These are phyloP conservation scores for Vigna trinervia DNA, from an alignment of 306 rosid genomes.

Conservation along the genomic window DNA sequence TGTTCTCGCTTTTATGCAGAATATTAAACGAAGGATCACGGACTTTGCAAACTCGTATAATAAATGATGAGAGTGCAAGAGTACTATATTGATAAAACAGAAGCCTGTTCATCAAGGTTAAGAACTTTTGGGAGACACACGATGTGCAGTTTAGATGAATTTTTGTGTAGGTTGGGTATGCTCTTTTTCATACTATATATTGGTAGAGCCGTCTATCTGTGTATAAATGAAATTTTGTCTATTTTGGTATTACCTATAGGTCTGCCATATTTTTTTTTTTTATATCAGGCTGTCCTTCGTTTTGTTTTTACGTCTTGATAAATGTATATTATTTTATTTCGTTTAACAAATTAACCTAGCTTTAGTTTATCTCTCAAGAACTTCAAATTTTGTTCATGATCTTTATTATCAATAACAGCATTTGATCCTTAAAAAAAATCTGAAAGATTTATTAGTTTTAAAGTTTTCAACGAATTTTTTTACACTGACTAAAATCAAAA, in stretches of 20 bases:
- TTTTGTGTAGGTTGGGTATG: conserved; percentile 38
- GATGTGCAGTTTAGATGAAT: conserved; percentile 41
- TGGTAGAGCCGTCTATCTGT: conserved; percentile 41
- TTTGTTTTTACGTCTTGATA: conserved; percentile 26
- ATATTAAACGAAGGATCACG: conserved; percentile 71
- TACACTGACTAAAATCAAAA: too few species aligned
- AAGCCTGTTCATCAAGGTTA: conserved; percentile 27
- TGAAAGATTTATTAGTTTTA: too few species aligned
- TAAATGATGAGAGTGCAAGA: conserved; percentile 52
- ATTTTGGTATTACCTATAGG: conserved; percentile 41
- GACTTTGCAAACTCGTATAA: conserved; percentile 59
- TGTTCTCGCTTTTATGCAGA: conserved; percentile 58
- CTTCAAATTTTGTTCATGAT: too few species aligned
- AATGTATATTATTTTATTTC: conserved; percentile 8
- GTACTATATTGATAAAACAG: conserved; percentile 37
- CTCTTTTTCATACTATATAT: conserved; percentile 16
- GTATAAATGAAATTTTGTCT: conserved; percentile 46
- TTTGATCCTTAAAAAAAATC: too few species aligned
- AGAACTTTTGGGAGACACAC: conserved; percentile 37
- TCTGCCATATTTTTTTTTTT: conserved; percentile 48
- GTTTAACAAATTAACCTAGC: conserved; percentile 26
- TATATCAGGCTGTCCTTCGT: conserved; percentile 50
- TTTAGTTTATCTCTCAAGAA: too few species aligned
- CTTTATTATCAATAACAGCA: too few species aligned
- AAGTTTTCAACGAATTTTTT: too few species aligned